Evolutionary conservation across 1,139 yeast genomes (phyloP).

Genomic region (Tardiomyces depauwii): DNA sequence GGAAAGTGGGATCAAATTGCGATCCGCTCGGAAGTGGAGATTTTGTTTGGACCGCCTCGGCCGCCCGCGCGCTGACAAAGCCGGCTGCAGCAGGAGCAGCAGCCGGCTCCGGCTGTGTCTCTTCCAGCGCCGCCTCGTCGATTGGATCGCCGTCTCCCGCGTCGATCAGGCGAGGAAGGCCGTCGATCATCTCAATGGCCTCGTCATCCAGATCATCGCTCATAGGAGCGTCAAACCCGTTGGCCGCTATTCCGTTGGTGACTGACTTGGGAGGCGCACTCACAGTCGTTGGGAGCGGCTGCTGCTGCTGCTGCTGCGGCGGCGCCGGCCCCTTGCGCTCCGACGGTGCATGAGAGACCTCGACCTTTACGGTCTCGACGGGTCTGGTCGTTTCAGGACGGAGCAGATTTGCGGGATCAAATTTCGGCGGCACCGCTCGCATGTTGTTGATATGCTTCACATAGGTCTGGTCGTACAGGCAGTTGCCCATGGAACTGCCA

Average conservation of each 20-base stretch:
- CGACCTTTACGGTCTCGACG: too few species aligned
- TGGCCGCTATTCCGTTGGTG: conserved; percentile 1
- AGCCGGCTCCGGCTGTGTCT: conserved; percentile 1
- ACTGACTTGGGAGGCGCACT: background rate
- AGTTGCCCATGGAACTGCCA: conserved; percentile 69
- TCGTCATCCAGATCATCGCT: conserved; percentile 11
- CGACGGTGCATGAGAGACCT: too few species aligned
- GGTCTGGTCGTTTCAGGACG: too few species aligned
- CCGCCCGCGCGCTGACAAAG: conserved; percentile 51
- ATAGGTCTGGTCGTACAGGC: conserved; percentile 55
- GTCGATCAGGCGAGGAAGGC: conserved; percentile 7
- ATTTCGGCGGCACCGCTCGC: conserved; percentile 7
- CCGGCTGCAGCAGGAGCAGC: conserved; percentile 19
- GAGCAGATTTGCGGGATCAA: background rate
- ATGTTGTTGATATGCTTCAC: conserved; percentile 41
- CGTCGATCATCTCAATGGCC: conserved; percentile 9
- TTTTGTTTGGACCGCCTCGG: conserved; percentile 32
- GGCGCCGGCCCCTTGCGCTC: too few species aligned
- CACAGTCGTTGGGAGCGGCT: background rate
- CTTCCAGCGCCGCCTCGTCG: background rate
- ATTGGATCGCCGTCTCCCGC: background rate
- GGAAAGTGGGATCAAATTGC: conserved; percentile 35
- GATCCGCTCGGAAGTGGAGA: conserved; percentile 30
- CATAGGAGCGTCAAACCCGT: conserved; percentile 5
- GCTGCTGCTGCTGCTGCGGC: too few species aligned